These are phyloP conservation scores for Starmerella apis DNA, from an alignment of 805 yeast genomes.

Conservation along the genomic window DNA sequence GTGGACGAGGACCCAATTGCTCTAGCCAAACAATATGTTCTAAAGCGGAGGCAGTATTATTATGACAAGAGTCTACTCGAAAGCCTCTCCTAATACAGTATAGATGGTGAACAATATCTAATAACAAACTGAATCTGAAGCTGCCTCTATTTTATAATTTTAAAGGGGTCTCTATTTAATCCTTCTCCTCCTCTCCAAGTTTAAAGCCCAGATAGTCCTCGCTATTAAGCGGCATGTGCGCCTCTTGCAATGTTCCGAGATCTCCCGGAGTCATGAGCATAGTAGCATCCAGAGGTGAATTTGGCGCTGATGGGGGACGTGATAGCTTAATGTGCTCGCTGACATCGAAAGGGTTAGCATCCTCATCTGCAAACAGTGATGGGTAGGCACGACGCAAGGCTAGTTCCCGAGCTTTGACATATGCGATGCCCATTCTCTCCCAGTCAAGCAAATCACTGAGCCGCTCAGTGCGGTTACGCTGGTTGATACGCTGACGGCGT, in stretches of 20 bases:
- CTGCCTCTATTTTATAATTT: not conserved
- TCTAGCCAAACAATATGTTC: slow-evolving; percentile 4
- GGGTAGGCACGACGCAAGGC: slow-evolving; percentile 92
- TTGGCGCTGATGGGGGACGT: slow-evolving; percentile 92
- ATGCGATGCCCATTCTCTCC: slow-evolving; percentile 97
- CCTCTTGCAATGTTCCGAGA: slow-evolving; percentile 90
- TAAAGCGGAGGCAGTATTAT: not conserved
- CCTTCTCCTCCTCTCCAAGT: slow-evolving; percentile 32
- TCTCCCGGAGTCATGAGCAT: slow-evolving; percentile 96
- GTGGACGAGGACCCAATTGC: slow-evolving; percentile 1
- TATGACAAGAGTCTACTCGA: slow-evolving; percentile 1
- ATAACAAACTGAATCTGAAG: too few relatives aligned
- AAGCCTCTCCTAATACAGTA: not conserved
- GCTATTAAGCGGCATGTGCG: slow-evolving; percentile 53
- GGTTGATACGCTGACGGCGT: slow-evolving; percentile 94
- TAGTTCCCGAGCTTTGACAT: slow-evolving; percentile 85
- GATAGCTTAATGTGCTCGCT: slow-evolving; percentile 47
- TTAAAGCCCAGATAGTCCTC: slow-evolving; percentile 57
- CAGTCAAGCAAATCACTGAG: slow-evolving; percentile 87
- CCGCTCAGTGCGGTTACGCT: slow-evolving; percentile 93
- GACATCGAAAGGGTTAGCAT: slow-evolving; percentile 30
- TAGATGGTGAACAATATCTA: too few relatives aligned
- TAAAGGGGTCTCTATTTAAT: not conserved
- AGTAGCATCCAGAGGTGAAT: slow-evolving; percentile 71
- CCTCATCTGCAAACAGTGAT: slow-evolving; percentile 46